These are phyloP conservation scores for Saccharomycopsis vini DNA, from an alignment of 805 yeast genomes.

Conservation along the genomic window DNA sequence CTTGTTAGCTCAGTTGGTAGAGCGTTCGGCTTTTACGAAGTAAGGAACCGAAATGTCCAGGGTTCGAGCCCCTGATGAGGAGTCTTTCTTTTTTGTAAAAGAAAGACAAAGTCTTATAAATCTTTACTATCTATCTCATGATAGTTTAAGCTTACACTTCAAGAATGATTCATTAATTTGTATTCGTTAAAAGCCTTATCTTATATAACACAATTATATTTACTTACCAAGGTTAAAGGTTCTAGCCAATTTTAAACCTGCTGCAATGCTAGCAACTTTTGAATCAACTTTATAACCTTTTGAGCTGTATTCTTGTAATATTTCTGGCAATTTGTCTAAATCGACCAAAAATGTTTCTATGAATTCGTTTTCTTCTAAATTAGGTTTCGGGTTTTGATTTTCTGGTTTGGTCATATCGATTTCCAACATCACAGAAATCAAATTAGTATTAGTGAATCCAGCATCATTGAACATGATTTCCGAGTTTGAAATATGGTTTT, in stretches of 20 bases:
- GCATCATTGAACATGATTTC: constrained; percentile 66
- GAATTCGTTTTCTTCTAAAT: constrained; percentile 85
- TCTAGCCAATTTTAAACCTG: constrained; percentile 59
- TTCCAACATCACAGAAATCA: constrained; percentile 68
- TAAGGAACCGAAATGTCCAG: constrained; percentile 36
- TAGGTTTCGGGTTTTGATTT: constrained; percentile 60
- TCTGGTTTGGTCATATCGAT: constrained; percentile 61
- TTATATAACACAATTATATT: too few relatives aligned
- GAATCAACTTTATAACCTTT: constrained; percentile 82
- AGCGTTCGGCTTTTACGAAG: too few relatives aligned
- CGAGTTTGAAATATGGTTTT: constrained; percentile 29
- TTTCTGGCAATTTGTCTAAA: constrained; percentile 45
- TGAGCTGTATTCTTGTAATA: constrained; percentile 39
- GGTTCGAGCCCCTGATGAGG: constrained; percentile 39
- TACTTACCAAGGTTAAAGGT: neutral
- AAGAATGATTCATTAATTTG: too few relatives aligned
- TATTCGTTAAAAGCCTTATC: too few relatives aligned
- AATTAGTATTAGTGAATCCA: constrained; percentile 83
- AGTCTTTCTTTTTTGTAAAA: too few relatives aligned
- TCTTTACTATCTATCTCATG: neutral
- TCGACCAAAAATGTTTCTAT: constrained; percentile 82
- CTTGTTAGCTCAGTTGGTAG: too few relatives aligned
- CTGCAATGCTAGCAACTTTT: constrained; percentile 76
- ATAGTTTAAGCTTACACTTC: too few relatives aligned
- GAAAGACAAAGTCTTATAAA: neutral